Evolutionary conservation across 2,329 filamentous ascomycete species (phyloP).

Genomic region (Sarocladium oryzae): DNA sequence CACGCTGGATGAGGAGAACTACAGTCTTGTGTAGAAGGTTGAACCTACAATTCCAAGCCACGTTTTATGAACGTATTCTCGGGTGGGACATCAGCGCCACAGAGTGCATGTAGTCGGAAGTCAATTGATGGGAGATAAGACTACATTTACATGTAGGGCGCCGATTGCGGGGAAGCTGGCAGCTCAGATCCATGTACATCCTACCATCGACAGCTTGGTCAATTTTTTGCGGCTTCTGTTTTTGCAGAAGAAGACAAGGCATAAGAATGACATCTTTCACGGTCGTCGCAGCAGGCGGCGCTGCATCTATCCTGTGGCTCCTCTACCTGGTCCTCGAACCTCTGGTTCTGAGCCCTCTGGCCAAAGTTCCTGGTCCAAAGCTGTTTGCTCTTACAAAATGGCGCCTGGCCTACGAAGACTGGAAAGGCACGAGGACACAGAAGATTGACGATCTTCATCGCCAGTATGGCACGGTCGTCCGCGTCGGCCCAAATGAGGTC

Average conservation of each 20-base stretch:
- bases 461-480: slow-evolving; percentile 39
- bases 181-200: neutral
- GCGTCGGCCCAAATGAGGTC: slow-evolving; percentile 40
- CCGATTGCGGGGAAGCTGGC: neutral
- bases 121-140: no score
- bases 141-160: neutral
- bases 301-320: neutral
- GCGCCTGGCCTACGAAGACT: slow-evolving; percentile 39
- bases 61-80: no score
- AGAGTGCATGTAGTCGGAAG: no score
- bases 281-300: neutral
- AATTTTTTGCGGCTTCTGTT: no score
- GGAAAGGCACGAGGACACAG: slow-evolving; percentile 33
- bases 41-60: slow-evolving; percentile 57
- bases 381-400: slow-evolving; percentile 35
- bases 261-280: slow-evolving; percentile 5
- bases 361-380: slow-evolving; percentile 30
- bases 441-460: slow-evolving; percentile 35
- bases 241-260: no score
- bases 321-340: slow-evolving; percentile 7
- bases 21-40: slow-evolving; percentile 38
- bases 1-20: slow-evolving; percentile 18
- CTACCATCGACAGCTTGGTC: no score
- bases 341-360: slow-evolving; percentile 12
- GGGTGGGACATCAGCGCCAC: no score